These are phyloP conservation scores for Plenodomus tracheiphilus DNA, from an alignment of 2,329 filamentous ascomycete genomes.

Conservation along the genomic window DNA sequence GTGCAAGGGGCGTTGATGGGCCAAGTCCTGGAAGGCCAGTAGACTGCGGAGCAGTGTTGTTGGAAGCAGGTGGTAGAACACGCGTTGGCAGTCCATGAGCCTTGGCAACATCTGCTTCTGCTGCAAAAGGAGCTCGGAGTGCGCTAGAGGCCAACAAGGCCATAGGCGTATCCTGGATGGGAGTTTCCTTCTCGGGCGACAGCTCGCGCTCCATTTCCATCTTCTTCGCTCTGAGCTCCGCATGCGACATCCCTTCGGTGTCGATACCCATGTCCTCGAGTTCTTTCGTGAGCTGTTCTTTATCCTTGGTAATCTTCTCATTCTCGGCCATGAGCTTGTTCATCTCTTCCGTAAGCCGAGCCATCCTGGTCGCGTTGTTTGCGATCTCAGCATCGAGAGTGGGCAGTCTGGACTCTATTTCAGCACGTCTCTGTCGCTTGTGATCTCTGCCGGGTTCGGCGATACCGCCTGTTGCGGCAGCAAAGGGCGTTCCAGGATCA, in stretches of 20 bases:
- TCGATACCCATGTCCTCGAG: slow-evolving; percentile 54
- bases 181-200: slow-evolving; percentile 10
- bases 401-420: slow-evolving; percentile 54
- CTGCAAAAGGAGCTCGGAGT: background rate
- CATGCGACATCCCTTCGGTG: slow-evolving; percentile 51
- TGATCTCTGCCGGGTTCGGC: slow-evolving; percentile 8
- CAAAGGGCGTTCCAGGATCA: background rate
- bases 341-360: slow-evolving; percentile 51
- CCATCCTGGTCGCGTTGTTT: slow-evolving; percentile 43
- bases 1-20: background rate
- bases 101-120: background rate
- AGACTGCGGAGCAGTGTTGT: background rate
- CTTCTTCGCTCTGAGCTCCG: slow-evolving; percentile 49
- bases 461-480: background rate
- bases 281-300: slow-evolving; percentile 51
- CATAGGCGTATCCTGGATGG: background rate
- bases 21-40: slow-evolving; percentile 20
- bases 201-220: slow-evolving; percentile 41
- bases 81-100: background rate
- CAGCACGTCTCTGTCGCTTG: slow-evolving; percentile 46
- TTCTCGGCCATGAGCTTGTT: slow-evolving; percentile 45
- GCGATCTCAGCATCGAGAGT: slow-evolving; percentile 52
- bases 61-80: too few species aligned
- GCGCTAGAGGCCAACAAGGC: background rate
- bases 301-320: slow-evolving; percentile 46